Percentiles rank a stretch among this genome's conserved stretches.
Conservation (phyloP, 2,329 filamentous ascomycete species). For the Penicillium fuscoglaucum region DNA sequence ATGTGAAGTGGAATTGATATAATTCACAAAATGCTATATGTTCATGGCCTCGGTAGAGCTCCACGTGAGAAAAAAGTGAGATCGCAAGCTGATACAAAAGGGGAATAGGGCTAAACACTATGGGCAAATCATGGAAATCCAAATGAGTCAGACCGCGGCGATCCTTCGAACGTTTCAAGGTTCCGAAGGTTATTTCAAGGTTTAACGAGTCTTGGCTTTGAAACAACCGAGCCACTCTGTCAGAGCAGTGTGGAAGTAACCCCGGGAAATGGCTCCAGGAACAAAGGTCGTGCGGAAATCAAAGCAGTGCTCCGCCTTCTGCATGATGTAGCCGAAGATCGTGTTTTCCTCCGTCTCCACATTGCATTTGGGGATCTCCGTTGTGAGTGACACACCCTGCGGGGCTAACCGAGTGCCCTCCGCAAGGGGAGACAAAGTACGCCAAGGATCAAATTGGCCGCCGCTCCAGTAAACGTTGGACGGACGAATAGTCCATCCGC, state of each 20-base stretch:
- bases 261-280: constrained; percentile 36
- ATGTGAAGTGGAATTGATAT: constrained; percentile 3
- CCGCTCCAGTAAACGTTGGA: constrained; percentile 54
- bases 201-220: constrained; percentile 4
- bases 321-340: constrained; percentile 52
- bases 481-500: constrained; percentile 55
- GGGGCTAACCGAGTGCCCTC: constrained; percentile 43
- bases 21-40: not conserved
- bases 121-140: not conserved
- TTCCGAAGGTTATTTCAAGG: not conserved
- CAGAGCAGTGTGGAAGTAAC: constrained; percentile 45
- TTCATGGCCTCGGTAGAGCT: not conserved
- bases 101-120: constrained; percentile 1
- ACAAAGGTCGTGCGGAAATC: constrained; percentile 45
- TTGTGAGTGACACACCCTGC: constrained; percentile 37
- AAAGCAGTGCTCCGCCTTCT: constrained; percentile 51
- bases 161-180: not conserved
- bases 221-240: constrained; percentile 50
- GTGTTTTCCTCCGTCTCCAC: constrained; percentile 34
- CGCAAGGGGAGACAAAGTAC: constrained; percentile 48
- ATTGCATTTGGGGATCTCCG: constrained; percentile 48
- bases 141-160: not conserved
- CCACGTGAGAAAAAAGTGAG: constrained; percentile 6
- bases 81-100: constrained; percentile 7
- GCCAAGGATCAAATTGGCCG: constrained; percentile 56